Base-by-base conservation (phyloP, 257 asterid genomes). In the Solanum bulbocastanum region DNA sequence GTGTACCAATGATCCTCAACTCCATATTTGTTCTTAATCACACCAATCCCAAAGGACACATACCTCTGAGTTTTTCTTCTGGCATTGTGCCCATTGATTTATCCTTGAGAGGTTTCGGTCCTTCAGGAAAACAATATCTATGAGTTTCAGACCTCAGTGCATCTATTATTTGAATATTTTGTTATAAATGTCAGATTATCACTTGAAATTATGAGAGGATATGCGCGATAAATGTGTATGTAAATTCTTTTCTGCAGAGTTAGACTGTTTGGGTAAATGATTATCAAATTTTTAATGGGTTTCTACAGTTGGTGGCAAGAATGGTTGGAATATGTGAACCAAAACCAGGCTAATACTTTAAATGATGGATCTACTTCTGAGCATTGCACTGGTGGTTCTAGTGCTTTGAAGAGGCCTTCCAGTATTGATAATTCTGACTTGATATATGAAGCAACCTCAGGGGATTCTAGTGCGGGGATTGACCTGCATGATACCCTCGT, bases 231-330 rank as follows among this genome's bases (percentile, higher is more conserved):
- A 49, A 72, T 33, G 27, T 72, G 27, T 83, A 12, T 83, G 11
- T 33, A n/a, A 36, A 37, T 22, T 75, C 23, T 35, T 6, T 27
- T 74, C 74, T 22, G 5, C 37, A 5, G 83, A 22, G 49, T 72
- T 15, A 83, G n/a, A 10, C 30, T 12, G 37, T 42, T 42, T 60
- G 42, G 58, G 52, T 60, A 40, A 78, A 56, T 74, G 86, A 65
- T 32, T 33, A 37, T 82, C 13, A 52, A 7, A 11, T 60, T 86
- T 85, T 27, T 30, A 49, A 56, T 30, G 32, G 68, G 75, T 89
- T 82, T 89, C 87, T 83, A 32, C 93, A 97, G 99, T 90, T 97
- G 99, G 99, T 97, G 99, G 99, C 99, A 97, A 89, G 96, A 92
- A 87, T 97, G 99, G 99, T 97, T 97, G 46, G 97, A 91, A 86